Conservation (phyloP, 2,329 filamentous ascomycete genomes). For the Aspergillus texensis region DNA sequence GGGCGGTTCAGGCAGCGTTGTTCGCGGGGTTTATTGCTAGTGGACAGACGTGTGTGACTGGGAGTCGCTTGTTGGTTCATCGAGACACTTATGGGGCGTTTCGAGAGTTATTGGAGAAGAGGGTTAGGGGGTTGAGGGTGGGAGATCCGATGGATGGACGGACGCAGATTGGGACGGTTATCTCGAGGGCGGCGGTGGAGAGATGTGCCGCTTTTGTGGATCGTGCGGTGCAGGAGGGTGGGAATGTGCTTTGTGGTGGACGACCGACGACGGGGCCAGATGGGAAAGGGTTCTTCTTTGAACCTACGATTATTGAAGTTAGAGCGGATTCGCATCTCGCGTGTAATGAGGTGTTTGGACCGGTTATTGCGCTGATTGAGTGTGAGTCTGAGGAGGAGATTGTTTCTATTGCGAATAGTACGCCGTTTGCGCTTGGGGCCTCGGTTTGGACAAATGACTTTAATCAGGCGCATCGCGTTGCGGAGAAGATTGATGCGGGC, state of each 20-base stretch:
- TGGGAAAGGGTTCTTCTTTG: slow-evolving; percentile 54
- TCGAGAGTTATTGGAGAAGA: slow-evolving; percentile 42
- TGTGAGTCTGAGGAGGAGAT: slow-evolving; percentile 54
- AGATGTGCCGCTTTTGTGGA: slow-evolving; percentile 40
- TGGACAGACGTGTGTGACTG: slow-evolving; percentile 60
- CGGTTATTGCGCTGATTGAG: slow-evolving; percentile 52
- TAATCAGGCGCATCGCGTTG: slow-evolving; percentile 51
- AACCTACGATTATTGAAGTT: slow-evolving; percentile 47
- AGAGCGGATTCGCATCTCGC: slow-evolving; percentile 29
- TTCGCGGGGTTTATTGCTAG: slow-evolving; percentile 55
- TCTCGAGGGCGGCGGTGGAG: slow-evolving; percentile 50
- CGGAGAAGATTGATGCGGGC: slow-evolving; percentile 51
- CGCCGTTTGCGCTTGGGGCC: slow-evolving; percentile 54
- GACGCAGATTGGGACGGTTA: slow-evolving; percentile 66
- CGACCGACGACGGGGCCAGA: slow-evolving; percentile 49
- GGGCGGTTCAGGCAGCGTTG: slow-evolving; percentile 34
- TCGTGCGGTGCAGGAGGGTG: slow-evolving; percentile 42
- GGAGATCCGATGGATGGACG: slow-evolving; percentile 59
- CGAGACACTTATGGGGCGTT: slow-evolving; percentile 47
- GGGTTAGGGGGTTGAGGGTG: slow-evolving; percentile 58
- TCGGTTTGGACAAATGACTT: slow-evolving; percentile 56
- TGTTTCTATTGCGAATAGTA: slow-evolving; percentile 52
- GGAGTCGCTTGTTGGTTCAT: slow-evolving; percentile 57
- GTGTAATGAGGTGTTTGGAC: slow-evolving; percentile 53
- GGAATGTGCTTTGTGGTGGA: slow-evolving; percentile 51